Evolutionary conservation across 2,329 filamentous ascomycete genomes (phyloP).

Genomic region (Ilyonectria mors-panacis): DNA sequence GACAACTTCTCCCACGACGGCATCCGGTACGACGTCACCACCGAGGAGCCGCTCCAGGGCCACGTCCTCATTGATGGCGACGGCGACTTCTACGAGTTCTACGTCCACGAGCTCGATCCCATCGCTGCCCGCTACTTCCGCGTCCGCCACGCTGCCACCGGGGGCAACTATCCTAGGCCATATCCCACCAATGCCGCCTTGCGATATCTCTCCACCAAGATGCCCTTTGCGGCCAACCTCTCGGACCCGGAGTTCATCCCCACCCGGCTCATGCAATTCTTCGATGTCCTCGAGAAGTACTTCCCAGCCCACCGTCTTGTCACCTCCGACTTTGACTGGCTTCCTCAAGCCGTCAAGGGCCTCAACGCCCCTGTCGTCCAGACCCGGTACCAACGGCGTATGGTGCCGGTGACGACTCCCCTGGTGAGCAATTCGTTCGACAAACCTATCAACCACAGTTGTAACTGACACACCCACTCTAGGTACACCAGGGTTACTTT

Average conservation of each 20-base stretch:
- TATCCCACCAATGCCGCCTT: conserved; percentile 68
- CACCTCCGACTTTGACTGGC: conserved; percentile 89
- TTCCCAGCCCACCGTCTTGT: conserved; percentile 93
- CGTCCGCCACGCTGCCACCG: conserved; percentile 84
- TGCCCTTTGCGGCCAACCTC: conserved; percentile 83
- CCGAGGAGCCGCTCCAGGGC: conserved; percentile 88
- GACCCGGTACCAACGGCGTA: conserved; percentile 88
- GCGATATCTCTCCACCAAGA: conserved; percentile 72
- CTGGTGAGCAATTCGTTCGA: conserved; percentile 72
- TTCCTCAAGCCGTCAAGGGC: conserved; percentile 87
- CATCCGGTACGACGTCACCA: conserved; percentile 88
- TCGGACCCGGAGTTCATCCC: conserved; percentile 93
- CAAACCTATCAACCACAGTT: neutral
- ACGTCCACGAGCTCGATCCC: conserved; percentile 84
- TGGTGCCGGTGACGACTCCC: conserved; percentile 90
- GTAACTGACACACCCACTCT: conserved; percentile 20
- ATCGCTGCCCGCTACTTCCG: conserved; percentile 86
- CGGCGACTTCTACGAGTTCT: conserved; percentile 97
- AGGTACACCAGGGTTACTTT: conserved; percentile 99
- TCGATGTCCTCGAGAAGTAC: conserved; percentile 87
- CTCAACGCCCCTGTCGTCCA: conserved; percentile 96
- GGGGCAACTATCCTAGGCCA: conserved; percentile 74
- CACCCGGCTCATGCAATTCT: conserved; percentile 96
- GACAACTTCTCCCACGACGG: conserved; percentile 98
- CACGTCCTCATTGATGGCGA: conserved; percentile 86